Evolutionary conservation across 352 stramenopile species (phyloP).

Genomic region (Pythium aphanidermatum): DNA sequence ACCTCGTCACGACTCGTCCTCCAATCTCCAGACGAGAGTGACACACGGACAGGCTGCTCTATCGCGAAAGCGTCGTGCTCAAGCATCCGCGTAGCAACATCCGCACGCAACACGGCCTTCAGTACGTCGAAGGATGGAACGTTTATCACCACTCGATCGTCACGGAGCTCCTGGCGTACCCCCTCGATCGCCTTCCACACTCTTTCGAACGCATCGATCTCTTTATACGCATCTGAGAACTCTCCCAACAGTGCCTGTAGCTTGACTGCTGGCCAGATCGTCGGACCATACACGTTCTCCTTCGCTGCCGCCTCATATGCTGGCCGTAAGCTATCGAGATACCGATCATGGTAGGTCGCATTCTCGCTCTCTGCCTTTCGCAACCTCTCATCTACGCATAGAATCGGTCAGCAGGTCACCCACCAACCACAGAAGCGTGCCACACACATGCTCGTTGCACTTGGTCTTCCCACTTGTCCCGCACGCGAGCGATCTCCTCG

Average conservation of each 20-base stretch:
- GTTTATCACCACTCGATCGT: neutral
- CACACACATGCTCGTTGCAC: slow-evolving; percentile 8
- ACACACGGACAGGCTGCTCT: slow-evolving; percentile 7
- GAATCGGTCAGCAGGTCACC: neutral
- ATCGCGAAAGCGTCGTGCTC: slow-evolving; percentile 34
- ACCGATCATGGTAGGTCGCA: slow-evolving; percentile 9
- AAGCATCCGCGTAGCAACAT: slow-evolving; percentile 26
- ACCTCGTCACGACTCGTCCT: no score
- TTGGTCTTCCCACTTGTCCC: slow-evolving; percentile 7
- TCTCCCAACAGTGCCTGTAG: slow-evolving; percentile 8
- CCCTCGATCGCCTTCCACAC: slow-evolving; percentile 1
- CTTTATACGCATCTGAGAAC: slow-evolving; percentile 8
- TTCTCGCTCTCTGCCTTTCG: neutral
- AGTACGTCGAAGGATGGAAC: slow-evolving; percentile 30
- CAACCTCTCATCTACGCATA: slow-evolving; percentile 1
- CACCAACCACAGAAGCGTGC: neutral
- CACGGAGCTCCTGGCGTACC: neutral
- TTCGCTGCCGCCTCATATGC: slow-evolving; percentile 2
- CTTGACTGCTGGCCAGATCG: neutral
- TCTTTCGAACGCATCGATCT: slow-evolving; percentile 1
- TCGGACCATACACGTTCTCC: neutral
- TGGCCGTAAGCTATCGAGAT: slow-evolving; percentile 8
- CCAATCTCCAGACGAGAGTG: no score
- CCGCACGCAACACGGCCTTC: slow-evolving; percentile 33
- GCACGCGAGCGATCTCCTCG: slow-evolving; percentile 3